Percentiles rank a stretch among this genome's conserved stretches.
Evolutionary conservation across 2,329 filamentous ascomycete genomes (phyloP).

Genomic region (Pochonia chlamydosporia): DNA sequence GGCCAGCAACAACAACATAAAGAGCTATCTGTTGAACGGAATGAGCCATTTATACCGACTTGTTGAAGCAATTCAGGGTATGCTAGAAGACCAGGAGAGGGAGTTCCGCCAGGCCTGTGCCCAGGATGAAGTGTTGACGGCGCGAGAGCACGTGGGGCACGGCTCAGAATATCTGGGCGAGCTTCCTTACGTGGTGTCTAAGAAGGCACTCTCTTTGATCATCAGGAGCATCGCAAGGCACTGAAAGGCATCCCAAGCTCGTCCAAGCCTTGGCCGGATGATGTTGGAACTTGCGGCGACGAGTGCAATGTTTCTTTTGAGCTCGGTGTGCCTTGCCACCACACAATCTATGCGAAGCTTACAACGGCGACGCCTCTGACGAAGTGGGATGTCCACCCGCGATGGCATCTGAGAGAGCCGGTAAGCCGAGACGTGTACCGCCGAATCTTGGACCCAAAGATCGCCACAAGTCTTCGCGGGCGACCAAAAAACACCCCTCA

Average conservation of each 20-base stretch:
- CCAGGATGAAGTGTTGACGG: too few relatives aligned
- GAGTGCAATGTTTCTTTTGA: conserved; percentile 5
- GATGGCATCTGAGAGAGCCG: not conserved
- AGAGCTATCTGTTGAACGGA: conserved; percentile 4
- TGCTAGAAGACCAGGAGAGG: conserved; percentile 1
- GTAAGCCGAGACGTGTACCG: conserved; percentile 1
- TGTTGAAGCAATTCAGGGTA: conserved; percentile 7
- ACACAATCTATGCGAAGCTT: conserved; percentile 4
- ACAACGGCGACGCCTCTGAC: not conserved
- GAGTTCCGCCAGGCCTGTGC: too few relatives aligned
- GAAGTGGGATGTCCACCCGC: not conserved
- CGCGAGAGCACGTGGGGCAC: too few relatives aligned
- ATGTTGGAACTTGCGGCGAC: not conserved
- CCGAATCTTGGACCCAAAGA: conserved; percentile 7
- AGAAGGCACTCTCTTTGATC: not conserved
- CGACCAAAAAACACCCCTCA: too few relatives aligned
- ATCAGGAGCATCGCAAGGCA: not conserved
- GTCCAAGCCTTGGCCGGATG: not conserved
- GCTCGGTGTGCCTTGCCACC: conserved; percentile 5
- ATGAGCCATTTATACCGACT: conserved; percentile 6
- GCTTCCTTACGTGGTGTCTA: not conserved
- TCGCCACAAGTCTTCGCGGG: not conserved
- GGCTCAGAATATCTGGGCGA: not conserved
- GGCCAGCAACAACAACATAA: conserved; percentile 8
- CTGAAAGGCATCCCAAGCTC: too few relatives aligned